These are phyloP conservation scores for Phytophthora cryptogea DNA, from an alignment of 352 stramenopile species.

Conservation along the genomic window DNA sequence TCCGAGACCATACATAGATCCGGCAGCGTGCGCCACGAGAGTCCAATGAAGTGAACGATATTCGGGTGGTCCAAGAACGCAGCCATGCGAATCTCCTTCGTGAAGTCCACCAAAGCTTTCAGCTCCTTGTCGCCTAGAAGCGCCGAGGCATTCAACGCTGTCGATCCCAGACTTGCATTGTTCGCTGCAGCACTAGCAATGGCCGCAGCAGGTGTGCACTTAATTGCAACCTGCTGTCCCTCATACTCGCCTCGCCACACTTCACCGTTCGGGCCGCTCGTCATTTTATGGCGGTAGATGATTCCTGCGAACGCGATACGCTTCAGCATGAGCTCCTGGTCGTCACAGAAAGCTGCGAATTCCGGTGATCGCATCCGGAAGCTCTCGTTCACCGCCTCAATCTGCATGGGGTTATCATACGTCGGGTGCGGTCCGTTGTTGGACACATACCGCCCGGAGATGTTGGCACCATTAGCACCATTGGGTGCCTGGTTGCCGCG, in stretches of 20 bases:
- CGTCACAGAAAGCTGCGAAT: slow-evolving; percentile 39
- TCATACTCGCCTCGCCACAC: slow-evolving; percentile 65
- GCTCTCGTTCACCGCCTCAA: slow-evolving; percentile 43
- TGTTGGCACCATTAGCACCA: not conserved
- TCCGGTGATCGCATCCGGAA: slow-evolving; percentile 34
- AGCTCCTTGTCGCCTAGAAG: slow-evolving; percentile 33
- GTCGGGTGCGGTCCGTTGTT: slow-evolving; percentile 29
- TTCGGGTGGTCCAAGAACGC: slow-evolving; percentile 54
- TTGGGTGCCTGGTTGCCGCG: slow-evolving; percentile 2
- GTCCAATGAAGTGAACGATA: slow-evolving; percentile 53
- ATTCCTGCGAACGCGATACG: slow-evolving; percentile 38
- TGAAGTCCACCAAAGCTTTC: slow-evolving; percentile 43
- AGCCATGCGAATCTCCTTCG: slow-evolving; percentile 52
- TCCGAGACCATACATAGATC: slow-evolving; percentile 58
- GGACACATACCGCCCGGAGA: slow-evolving; percentile 23
- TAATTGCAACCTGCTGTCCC: slow-evolving; percentile 57
- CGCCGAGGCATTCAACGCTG: slow-evolving; percentile 17
- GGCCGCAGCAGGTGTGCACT: slow-evolving; percentile 35
- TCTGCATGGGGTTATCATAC: slow-evolving; percentile 26
- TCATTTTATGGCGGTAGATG: slow-evolving; percentile 34
- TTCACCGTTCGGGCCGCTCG: slow-evolving; percentile 43
- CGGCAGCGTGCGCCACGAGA: slow-evolving; percentile 51
- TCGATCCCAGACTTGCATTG: slow-evolving; percentile 16
- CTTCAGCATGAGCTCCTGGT: slow-evolving; percentile 47
- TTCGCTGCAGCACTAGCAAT: slow-evolving; percentile 10